Evolutionary conservation across 345 rosid species (phyloP), one percentile per base, ranked within the genome.

Genomic region (Lumnitzera racemosa): DNA sequence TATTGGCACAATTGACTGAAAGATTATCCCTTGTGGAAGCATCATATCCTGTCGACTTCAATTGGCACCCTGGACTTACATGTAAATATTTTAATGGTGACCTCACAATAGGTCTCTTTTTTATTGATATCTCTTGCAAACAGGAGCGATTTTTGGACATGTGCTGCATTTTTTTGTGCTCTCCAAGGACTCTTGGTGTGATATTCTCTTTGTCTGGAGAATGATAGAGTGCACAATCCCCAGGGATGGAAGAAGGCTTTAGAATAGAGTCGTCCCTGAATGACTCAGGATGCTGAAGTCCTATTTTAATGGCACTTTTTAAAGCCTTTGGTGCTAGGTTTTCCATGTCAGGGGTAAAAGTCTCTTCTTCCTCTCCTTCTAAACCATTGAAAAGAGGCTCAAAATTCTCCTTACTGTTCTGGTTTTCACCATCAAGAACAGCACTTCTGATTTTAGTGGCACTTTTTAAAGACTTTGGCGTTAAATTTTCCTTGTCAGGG

Each of bases 401-500:
- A 16, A 31, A 15, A 62, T 57, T 61, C 55, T 68, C 81, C 51
- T 51, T 59, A 48, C 56, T 64, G 25, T 68, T 67, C 66, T 64
- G 56, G 58, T 67, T 65, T 55, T 68, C 76, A 64, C 67, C 60
- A 61, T 61, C 61, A 20, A 57, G 41, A 25, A 62, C 71, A 54
- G 16, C 56, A n/a, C 67, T n/a, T 58, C 72, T 71, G 24, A 51
- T 65, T 61, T 69, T 80, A 54, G 73, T 74, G 51, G 75, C 72
- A 53, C 78, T 76, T 57, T 74, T 87, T 55, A 71, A 64, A 62
- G 81, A 74, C 49, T 76, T 78, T 65, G 97, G 95, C n/a, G 80
- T 74, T 72, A 76, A 64, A 69, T 90, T 94, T 83, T 94, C 97
- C 78, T 84, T 94, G 65, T 86, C 87, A 55, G 89, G 95, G 55